Evolutionary conservation across 352 stramenopile genomes (phyloP).

Genomic region (Aphanomyces cochlioides): DNA sequence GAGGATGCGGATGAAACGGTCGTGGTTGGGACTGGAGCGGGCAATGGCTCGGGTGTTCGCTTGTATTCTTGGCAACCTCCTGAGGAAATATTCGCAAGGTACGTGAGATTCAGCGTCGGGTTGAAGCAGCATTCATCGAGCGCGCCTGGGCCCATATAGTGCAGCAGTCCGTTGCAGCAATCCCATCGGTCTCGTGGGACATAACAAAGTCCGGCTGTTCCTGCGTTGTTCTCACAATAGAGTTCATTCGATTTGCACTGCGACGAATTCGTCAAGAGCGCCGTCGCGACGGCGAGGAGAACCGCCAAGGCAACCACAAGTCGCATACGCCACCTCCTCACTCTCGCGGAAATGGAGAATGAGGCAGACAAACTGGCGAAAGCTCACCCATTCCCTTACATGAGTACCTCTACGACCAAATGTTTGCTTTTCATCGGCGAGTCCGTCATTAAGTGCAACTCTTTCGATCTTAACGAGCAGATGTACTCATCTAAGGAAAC

Average conservation of each 20-base stretch:
- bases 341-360: background rate
- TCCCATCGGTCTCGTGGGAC: conserved; percentile 5
- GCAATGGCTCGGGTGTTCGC: background rate
- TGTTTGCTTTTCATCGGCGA: too few relatives aligned
- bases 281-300: background rate
- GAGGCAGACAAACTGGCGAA: background rate
- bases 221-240: background rate
- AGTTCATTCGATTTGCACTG: conserved; percentile 1
- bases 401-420: background rate
- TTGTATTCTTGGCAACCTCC: conserved; percentile 9
- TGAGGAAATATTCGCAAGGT: background rate
- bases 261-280: background rate
- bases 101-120: background rate
- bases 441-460: too few relatives aligned
- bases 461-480: too few relatives aligned
- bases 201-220: conserved; percentile 1
- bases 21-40: background rate
- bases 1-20: background rate
- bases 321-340: background rate
- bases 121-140: conserved; percentile 13
- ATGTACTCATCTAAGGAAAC: too few relatives aligned
- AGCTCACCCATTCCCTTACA: too few relatives aligned
- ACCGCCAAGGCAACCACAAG: background rate
- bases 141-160: conserved; percentile 8
- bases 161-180: conserved; percentile 8